A percentile compares a stretch with the other conserved stretches of the same genome.
phyloP scores from a whole-genome alignment of 2,329 filamentous ascomycete species.

The Fonsecaea erecta region DNA sequence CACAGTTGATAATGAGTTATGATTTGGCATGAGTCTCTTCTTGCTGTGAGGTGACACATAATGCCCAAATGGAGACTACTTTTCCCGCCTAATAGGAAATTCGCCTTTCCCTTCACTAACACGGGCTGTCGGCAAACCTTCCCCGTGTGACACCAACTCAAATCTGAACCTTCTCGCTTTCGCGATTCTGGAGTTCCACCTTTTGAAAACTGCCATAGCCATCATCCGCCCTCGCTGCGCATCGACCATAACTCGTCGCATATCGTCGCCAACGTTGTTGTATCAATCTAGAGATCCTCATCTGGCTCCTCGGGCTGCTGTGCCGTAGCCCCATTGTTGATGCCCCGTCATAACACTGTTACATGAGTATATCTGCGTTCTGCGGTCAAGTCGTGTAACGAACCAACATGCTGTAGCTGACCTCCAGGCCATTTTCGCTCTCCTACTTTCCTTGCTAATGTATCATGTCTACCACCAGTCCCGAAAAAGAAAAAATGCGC shows the following conservation, averaged over 20 bases:
- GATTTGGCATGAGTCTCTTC: not conserved
- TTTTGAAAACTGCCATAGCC: not conserved
- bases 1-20: not conserved
- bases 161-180: not conserved
- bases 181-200: not conserved
- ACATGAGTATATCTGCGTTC: slow-evolving; percentile 30
- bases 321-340: not conserved
- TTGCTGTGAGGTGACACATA: not conserved
- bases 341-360: slow-evolving; percentile 9
- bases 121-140: not conserved
- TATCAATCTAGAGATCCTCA: not conserved
- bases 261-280: not conserved
- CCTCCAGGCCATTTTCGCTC: slow-evolving; percentile 36
- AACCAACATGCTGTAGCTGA: slow-evolving; percentile 38
- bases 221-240: not conserved
- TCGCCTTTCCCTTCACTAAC: not conserved
- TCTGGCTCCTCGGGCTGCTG: not conserved
- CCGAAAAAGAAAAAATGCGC: slow-evolving; percentile 27
- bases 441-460: slow-evolving; percentile 38
- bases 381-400: slow-evolving; percentile 19
- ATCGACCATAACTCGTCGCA: not conserved
- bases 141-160: not conserved
- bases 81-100: too few species aligned
- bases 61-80: too few species aligned
- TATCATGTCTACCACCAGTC: slow-evolving; percentile 36